Evolutionary conservation across 73 alveolate species (phyloP).

Genomic region (Uronychia binucleata): DNA sequence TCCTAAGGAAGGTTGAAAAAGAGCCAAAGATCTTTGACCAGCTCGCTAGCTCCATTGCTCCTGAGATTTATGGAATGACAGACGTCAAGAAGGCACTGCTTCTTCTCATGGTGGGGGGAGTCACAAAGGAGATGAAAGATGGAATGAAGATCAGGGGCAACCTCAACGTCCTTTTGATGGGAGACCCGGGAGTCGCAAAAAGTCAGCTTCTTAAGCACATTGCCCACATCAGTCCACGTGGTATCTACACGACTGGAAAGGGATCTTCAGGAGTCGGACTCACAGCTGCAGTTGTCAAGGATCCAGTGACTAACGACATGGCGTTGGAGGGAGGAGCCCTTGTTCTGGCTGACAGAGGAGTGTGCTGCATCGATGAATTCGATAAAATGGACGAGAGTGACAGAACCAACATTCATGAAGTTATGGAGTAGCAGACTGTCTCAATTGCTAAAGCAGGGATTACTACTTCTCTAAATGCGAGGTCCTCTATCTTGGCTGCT

Average conservation of each 20-base stretch:
- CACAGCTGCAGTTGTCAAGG: slow-evolving; percentile 69
- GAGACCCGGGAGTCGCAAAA: slow-evolving; percentile 87
- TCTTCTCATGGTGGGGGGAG: slow-evolving; percentile 79
- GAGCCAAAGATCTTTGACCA: slow-evolving; percentile 15
- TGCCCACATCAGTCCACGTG: slow-evolving; percentile 66
- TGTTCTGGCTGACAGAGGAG: slow-evolving; percentile 60
- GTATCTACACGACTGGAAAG: slow-evolving; percentile 63
- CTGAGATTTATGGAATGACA: slow-evolving; percentile 78
- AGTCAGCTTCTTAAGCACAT: slow-evolving; percentile 72
- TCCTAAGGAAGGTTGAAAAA: neutral
- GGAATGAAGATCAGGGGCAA: slow-evolving; percentile 86
- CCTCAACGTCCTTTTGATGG: slow-evolving; percentile 71
- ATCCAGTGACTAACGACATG: slow-evolving; percentile 52
- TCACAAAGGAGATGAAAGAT: slow-evolving; percentile 67
- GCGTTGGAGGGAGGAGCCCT: slow-evolving; percentile 69
- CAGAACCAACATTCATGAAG: slow-evolving; percentile 89
- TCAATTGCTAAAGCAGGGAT: slow-evolving; percentile 99
- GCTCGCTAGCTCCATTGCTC: slow-evolving; percentile 72
- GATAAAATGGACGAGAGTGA: slow-evolving; percentile 70
- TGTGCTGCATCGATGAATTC: slow-evolving; percentile 81
- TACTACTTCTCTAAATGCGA: slow-evolving; percentile 93
- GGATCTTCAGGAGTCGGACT: slow-evolving; percentile 67
- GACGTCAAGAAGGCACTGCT: slow-evolving; percentile 80
- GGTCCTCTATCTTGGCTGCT: slow-evolving; percentile 97
- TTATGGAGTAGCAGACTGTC: slow-evolving; percentile 99